A percentile compares a stretch with the other conserved stretches of the same genome.
Conservation (phyloP, 495 filamentous ascomycete genomes). For the Astrothelium macrocarpum region DNA sequence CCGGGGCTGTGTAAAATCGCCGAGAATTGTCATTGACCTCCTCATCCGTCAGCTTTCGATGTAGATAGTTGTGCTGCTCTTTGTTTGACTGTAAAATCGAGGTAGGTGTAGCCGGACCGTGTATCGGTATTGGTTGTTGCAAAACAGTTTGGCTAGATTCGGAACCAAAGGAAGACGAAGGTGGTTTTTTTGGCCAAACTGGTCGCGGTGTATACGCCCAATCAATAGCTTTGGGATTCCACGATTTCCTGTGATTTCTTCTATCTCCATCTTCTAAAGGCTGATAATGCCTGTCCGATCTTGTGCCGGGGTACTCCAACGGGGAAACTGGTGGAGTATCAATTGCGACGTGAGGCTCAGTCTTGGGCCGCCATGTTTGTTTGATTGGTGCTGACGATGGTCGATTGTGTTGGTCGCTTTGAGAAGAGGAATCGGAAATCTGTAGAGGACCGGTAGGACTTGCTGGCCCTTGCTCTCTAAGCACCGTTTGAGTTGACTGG, state of each 20-base stretch:
- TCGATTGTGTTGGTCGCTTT: neutral
- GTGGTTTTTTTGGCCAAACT: neutral
- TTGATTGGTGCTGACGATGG: neutral
- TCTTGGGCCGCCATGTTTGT: neutral
- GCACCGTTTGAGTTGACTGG: neutral
- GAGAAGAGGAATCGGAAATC: neutral
- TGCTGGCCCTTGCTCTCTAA: neutral
- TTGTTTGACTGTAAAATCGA: neutral
- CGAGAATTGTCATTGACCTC: neutral
- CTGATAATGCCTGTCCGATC: neutral
- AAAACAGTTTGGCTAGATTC: neutral
- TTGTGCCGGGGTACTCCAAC: neutral
- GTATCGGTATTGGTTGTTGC: neutral
- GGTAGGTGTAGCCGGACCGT: neutral
- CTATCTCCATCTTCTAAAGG: neutral
- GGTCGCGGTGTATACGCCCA: conserved; percentile 13
- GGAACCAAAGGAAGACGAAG: conserved; percentile 6
- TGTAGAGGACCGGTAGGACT: neutral
- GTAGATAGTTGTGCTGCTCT: neutral
- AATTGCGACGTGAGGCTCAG: neutral
- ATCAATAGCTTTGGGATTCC: conserved; percentile 11
- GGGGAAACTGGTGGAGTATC: neutral
- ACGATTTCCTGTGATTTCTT: neutral
- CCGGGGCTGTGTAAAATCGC: neutral
- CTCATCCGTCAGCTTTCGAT: neutral